Conservation (phyloP, 495 filamentous ascomycete species). For the Margaritispora aquatica region DNA sequence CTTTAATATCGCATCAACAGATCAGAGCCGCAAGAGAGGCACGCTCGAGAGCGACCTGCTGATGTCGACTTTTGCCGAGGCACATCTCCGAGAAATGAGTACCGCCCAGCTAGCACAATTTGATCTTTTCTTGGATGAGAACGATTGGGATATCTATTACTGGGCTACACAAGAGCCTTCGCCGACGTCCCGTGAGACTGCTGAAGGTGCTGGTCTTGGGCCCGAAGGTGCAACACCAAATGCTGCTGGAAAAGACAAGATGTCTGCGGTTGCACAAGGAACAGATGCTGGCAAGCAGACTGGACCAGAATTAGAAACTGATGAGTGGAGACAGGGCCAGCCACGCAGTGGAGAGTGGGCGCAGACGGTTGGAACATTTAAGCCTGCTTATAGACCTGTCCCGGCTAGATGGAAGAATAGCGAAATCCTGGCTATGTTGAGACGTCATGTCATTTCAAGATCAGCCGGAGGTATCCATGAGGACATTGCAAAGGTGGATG, state of each 20-base stretch:
- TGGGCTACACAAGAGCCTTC: slow-evolving; percentile 90
- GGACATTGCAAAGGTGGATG: slow-evolving; percentile 5
- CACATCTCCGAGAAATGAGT: slow-evolving; percentile 67
- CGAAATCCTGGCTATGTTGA: slow-evolving; percentile 67
- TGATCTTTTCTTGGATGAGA: slow-evolving; percentile 94
- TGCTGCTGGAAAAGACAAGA: slow-evolving; percentile 22
- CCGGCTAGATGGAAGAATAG: slow-evolving; percentile 77
- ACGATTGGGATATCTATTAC: slow-evolving; percentile 99
- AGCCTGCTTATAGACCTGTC: slow-evolving; percentile 88
- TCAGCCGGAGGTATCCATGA: slow-evolving; percentile 21
- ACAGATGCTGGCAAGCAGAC: background rate
- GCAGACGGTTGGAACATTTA: slow-evolving; percentile 91
- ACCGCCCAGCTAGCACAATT: slow-evolving; percentile 70
- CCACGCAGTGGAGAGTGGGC: slow-evolving; percentile 74
- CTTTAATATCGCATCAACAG: slow-evolving; percentile 35
- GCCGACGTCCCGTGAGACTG: slow-evolving; percentile 29
- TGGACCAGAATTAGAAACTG: slow-evolving; percentile 10
- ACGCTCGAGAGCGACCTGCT: slow-evolving; percentile 94
- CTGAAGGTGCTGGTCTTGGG: slow-evolving; percentile 14
- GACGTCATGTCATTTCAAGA: slow-evolving; percentile 61
- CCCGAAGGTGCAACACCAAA: slow-evolving; percentile 7
- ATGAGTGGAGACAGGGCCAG: slow-evolving; percentile 22
- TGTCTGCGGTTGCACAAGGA: background rate
- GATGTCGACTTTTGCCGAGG: slow-evolving; percentile 89
- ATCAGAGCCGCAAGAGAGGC: slow-evolving; percentile 94